A percentile compares a stretch with the other conserved stretches of the same genome.
Evolutionary conservation across 2,329 filamentous ascomycete species (phyloP).

Genomic region (Lachnellula suecica): DNA sequence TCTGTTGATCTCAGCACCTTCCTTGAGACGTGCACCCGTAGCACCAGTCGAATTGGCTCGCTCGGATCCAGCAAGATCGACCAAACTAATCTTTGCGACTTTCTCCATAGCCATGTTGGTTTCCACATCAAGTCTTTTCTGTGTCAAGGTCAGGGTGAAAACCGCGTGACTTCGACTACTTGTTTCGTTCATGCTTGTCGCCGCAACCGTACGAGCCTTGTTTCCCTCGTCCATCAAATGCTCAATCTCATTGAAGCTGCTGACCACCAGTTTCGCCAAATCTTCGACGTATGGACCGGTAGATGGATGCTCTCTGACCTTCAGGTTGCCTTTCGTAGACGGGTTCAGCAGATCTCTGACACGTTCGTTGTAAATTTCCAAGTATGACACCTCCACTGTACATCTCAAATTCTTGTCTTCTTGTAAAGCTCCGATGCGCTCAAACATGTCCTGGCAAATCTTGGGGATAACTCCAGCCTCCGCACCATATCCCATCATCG

Average conservation of each 20-base stretch:
- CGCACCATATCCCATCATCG: slow-evolving; percentile 99
- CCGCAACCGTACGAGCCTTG: slow-evolving; percentile 95
- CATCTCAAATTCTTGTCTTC: slow-evolving; percentile 76
- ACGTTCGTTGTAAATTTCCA: slow-evolving; percentile 98
- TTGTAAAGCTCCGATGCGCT: slow-evolving; percentile 71
- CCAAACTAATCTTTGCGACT: slow-evolving; percentile 95
- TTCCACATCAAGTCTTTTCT: slow-evolving; percentile 86
- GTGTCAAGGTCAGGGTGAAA: slow-evolving; percentile 92
- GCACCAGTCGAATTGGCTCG: slow-evolving; percentile 96
- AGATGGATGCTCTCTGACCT: slow-evolving; percentile 95
- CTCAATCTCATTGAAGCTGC: slow-evolving; percentile 93
- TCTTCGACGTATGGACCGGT: slow-evolving; percentile 98
- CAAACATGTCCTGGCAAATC: slow-evolving; percentile 98
- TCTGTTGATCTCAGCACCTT: slow-evolving; percentile 97
- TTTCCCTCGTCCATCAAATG: slow-evolving; percentile 99
- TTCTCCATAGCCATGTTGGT: slow-evolving; percentile 98
- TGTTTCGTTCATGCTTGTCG: slow-evolving; percentile 99
- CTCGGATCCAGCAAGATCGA: slow-evolving; percentile 97
- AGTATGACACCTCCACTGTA: slow-evolving; percentile 96
- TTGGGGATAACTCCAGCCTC: slow-evolving; percentile 94
- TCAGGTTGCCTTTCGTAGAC: slow-evolving; percentile 91
- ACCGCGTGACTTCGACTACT: slow-evolving; percentile 98
- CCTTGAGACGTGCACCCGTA: slow-evolving; percentile 90
- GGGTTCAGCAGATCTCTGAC: slow-evolving; percentile 95
- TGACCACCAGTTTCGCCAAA: slow-evolving; percentile 89